Evolutionary conservation across 2,329 filamentous ascomycete species (phyloP).

Genomic region (Beauveria sp.): DNA sequence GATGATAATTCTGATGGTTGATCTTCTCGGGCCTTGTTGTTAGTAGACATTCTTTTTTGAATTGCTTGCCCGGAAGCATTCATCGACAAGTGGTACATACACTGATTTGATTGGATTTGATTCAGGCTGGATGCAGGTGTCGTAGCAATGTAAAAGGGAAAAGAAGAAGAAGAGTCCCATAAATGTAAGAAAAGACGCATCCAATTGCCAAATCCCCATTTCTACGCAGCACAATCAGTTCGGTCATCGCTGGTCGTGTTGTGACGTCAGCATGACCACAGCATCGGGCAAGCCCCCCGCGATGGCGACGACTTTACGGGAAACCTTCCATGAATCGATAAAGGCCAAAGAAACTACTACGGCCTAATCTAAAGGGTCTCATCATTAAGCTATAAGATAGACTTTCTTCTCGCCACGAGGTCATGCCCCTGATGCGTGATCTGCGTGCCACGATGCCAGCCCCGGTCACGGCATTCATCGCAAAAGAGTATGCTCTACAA

Average conservation of each 20-base stretch:
- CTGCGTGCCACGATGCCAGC: no score
- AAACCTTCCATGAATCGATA: neutral
- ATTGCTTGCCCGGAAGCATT: neutral
- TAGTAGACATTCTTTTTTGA: neutral
- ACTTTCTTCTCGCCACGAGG: no score
- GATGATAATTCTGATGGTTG: neutral
- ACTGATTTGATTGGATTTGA: neutral
- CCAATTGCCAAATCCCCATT: slow-evolving; percentile 4
- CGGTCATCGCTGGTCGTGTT: neutral
- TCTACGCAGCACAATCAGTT: neutral
- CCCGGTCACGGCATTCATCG: no score
- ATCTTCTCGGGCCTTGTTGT: neutral
- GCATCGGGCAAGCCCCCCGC: neutral
- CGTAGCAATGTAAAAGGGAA: neutral
- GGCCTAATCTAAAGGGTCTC: no score
- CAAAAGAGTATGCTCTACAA: no score
- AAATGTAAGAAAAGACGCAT: slow-evolving; percentile 1
- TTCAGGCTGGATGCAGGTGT: neutral
- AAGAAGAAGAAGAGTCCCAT: neutral
- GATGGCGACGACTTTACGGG: neutral
- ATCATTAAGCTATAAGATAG: no score
- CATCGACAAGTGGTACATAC: no score
- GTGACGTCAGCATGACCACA: slow-evolving; percentile 10
- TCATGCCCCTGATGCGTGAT: no score
- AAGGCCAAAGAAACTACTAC: no score